Evolutionary conservation across 345 rosid species (phyloP).

Genomic region (Gossypium stocksii): DNA sequence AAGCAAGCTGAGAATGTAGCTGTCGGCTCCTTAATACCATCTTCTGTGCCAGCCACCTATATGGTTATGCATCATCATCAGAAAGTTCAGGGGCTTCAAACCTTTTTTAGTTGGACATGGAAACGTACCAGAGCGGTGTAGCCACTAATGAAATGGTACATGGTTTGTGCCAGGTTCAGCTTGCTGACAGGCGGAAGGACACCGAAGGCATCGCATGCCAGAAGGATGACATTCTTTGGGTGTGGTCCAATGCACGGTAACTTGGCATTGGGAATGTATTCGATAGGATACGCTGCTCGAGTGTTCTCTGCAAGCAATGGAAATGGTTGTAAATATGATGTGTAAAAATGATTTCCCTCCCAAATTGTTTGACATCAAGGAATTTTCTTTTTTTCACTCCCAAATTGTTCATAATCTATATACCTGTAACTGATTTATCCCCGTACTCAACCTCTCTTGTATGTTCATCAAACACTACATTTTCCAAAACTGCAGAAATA

Average conservation of each 20-base stretch:
- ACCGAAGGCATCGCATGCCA: constrained; percentile 97
- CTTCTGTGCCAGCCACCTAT: constrained; percentile 95
- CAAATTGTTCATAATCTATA: background rate
- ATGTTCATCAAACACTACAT: constrained; percentile 93
- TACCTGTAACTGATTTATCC: constrained; percentile 89
- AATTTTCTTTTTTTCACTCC: background rate
- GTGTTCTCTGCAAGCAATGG: constrained; percentile 66
- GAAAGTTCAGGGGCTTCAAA: background rate
- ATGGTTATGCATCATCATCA: background rate
- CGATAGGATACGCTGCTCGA: constrained; percentile 92
- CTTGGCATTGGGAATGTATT: constrained; percentile 85
- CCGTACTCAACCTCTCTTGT: constrained; percentile 73
- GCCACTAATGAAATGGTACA: constrained; percentile 98
- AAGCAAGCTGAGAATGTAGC: constrained; percentile 98
- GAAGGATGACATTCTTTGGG: constrained; percentile 84
- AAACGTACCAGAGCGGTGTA: constrained; percentile 83
- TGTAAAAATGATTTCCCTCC: background rate
- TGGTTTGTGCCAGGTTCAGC: constrained; percentile 81
- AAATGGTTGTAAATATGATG: background rate
- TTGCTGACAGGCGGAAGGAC: constrained; percentile 99
- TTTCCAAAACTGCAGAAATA: constrained; percentile 68
- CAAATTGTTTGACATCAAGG: background rate
- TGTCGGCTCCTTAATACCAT: constrained; percentile 86
- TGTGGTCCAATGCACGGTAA: constrained; percentile 91
- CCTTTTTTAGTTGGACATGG: background rate